Base-by-base conservation (phyloP, 2,329 filamentous ascomycete species). In the Dothideomycetidae sp. region DNA sequence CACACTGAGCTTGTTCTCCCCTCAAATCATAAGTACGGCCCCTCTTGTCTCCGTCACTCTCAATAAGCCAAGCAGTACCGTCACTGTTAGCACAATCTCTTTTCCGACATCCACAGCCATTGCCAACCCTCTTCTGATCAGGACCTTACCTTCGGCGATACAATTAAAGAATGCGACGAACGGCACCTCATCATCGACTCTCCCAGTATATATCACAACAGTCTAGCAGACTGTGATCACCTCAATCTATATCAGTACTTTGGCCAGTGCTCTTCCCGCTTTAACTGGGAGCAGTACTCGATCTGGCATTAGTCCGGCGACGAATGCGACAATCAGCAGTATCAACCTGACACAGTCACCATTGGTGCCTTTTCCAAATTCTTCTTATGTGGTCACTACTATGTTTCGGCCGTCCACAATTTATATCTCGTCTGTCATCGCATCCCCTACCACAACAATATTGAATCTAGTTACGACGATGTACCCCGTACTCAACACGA, bases 191-290 rank as follows among this genome's bases (percentile, higher is more conserved):
- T 23, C 16, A 11, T 16, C 15, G 23, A 31, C 29, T 5, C 30
- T 38, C 18, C 36, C 36, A 11, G 18, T 38, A 10, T 38, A 38
- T 28, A 30, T 38, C 29, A 38, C 36, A 10, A 38, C 36, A 4
- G 36, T 38, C 18, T 38, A 17, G 36, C 16, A 21, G 29, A 38
- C 36, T 5, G 36, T 38, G 19, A 14, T 38, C 11, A 38, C 36
- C n/a, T 32, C 36, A 14, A 18, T 38, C 10, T 17, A 13, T 11
- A 11, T 38, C 29, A 38, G 36, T 30, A 32, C 36, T 3, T 32
- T 38, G 28, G 28, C 29, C 15, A 19, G 31, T 7, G 7, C 31
- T 16, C 17, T 19, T 26, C 36, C 29, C 10, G 26, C 19, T 2
- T 10, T 32, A 18, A 9, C 13, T 12, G 36, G 16, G 7, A 14